Base-by-base conservation (phyloP, 768 basidiomycete genomes). In the Podaxis carcinomalis region DNA sequence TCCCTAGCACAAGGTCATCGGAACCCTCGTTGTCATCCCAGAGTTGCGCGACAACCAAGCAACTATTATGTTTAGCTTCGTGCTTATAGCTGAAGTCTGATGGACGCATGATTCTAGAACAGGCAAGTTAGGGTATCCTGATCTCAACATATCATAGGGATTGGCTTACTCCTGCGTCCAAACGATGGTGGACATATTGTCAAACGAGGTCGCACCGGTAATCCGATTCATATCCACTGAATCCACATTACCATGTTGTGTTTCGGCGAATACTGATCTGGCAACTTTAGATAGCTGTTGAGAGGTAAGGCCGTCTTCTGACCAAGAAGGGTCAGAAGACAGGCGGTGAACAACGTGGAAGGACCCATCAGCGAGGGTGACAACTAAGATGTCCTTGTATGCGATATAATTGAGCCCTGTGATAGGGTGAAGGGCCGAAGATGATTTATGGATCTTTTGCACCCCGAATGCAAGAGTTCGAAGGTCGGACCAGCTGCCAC, bases 41-140 rank as follows among this genome's bases (percentile, higher is more conserved):
- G 57, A 90, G 66, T 52, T 77, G 77, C 7, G 87, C 79, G n/a
- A 85, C 78, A 27, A 89, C 72, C 21, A 91, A 74, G 44, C 75
- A 77, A 56, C 75, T 80, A 53, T 71, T 78, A 51, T 84, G 84
- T 68, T 83, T 82, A 4, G 90, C 87, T 68, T 92, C 88, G 65
- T 89, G 86, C 63, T 88, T 90, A 75, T 92, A 92, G 71, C 86
- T 90, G 68, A 92, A 90, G 71, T 92, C 90, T 0, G 83, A 80
- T 0, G 88, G 88, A 50, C 83, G 79, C 40, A 77, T 73, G 13
- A 79, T 77, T 69, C 90, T 90, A 69, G 11, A 62, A 13, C 59
- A 60, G 36, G 32, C 40, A 40, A 19, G 51, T 62, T 14, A 62
- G 58, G n/a, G 5, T 42, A 2, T 23, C 9, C 39, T 28, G 42